Evolutionary conservation across 2,329 filamentous ascomycete genomes (phyloP), one percentile per base, ranked within the genome.

Genomic region (Botryotinia narcissicola): DNA sequence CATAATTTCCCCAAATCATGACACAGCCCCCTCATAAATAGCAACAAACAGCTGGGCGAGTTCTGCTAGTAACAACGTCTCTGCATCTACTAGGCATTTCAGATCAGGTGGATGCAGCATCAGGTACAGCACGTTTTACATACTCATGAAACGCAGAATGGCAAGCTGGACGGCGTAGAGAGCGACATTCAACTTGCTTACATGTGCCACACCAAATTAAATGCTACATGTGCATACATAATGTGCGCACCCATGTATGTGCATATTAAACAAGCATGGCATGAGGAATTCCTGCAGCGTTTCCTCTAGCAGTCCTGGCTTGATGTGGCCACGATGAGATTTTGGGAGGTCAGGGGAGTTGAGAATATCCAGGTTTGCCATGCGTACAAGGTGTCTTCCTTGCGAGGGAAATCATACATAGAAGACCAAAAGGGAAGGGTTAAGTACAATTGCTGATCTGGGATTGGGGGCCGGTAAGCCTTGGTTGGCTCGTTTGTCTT

Each of bases 21-120:
- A 51, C 71, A 73, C 54, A 69, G 71, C 71, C 71, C 40, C 71
- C 40, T 73, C 54, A 51, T 42, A 69, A 73, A 73, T 73, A 69
- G 71, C 29, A 73, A 73, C 42, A 67, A 67, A 64, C 42, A 42
- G 48, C 66, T 22, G 37, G 66, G 12, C 44, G 51, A 35, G 14
- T 25, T 42, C 42, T 51, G 25, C 61, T 40, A 61, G 64, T 61
- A 14, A 22, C 25, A 60, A 72, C 71, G 51, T 51, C 63, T 42
- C 37, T 59, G 22, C 37, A 40, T 72, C 44, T 60, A 20, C 40
- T 57, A 72, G 37, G 40, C 44, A 68, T 14, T 54, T 44, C 48
- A 59, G 51, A 60, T 60, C 62, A 72, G 51, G 63, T 69, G 57
- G 32, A 9, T 68, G 67, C 46, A 68, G 48, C 64, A 42, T 67